Base-by-base conservation (phyloP, 2,329 filamentous ascomycete species). In the Sodiomyces alkalinus region DNA sequence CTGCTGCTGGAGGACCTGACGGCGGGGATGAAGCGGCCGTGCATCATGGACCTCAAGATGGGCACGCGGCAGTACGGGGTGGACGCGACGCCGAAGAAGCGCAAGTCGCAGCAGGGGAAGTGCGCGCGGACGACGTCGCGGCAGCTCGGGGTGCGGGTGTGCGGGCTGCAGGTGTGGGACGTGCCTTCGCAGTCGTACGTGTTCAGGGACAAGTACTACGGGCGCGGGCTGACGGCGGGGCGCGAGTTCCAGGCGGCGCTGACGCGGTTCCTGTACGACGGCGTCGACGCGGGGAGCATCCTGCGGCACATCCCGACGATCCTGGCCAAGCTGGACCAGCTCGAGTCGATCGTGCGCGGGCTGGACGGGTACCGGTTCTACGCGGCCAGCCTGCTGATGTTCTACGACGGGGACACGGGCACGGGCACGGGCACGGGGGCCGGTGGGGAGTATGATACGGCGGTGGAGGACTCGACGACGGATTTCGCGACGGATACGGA, bases 141-240 rank as follows among this genome's bases (percentile, higher is more conserved):
- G 34, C 76, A 92, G 49, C 68, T 98, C 1, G 90, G 90, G 4
- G 90, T 98, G 3, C 74, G 90, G 13, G 76, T 98, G 4, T 98
- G 90, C 47, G 90, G 90, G 4, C 76, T 98, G 57, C 90, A 98
- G 49, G 83, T 92, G 1, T 98, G 87, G 83, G 87, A 96, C 46
- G 76, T 74, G 14, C 74, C 75, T 39, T 77, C 74, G 19, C 74
- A 92, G 45, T 74, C 71, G 26, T 94, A 93, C 46, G 64, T 86
- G n/a, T 98, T 96, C 47, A 80, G 92, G 48, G 90, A 98, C 64
- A 98, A 98, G 53, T 98, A 98, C 52, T 93, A 83, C 47, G 90
- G 90, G 2, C 78, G 90, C 30, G 74, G 82, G 41, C 60, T 98
- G 19, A 86, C 86, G 51, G 83, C 80, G 3, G 90, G 90, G 3